Evolutionary conservation across 495 filamentous ascomycete genomes (phyloP).

Genomic region (Penicillium paxilli): DNA sequence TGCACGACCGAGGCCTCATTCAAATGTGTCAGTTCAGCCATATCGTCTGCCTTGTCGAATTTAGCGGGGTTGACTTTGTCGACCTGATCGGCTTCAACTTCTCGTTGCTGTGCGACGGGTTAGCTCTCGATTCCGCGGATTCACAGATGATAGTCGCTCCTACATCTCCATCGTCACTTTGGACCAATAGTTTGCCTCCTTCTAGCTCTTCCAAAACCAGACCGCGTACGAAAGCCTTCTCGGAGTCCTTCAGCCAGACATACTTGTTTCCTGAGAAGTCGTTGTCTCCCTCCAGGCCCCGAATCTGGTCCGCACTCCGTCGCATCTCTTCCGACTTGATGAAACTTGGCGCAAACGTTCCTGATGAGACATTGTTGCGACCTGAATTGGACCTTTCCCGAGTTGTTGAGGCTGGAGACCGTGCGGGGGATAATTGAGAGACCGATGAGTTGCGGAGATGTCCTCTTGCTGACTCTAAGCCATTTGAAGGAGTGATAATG

Average conservation of each 20-base stretch:
- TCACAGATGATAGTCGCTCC: too few species aligned
- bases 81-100: conserved; percentile 78
- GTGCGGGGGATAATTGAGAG: conserved; percentile 43
- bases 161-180: conserved; percentile 93
- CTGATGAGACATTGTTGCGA: conserved; percentile 54
- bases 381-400: conserved; percentile 61
- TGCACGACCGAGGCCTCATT: conserved; percentile 98
- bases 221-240: conserved; percentile 86
- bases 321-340: conserved; percentile 81
- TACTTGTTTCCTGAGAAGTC: conserved; percentile 99
- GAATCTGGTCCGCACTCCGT: conserved; percentile 64
- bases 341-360: conserved; percentile 93
- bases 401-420: conserved; percentile 23
- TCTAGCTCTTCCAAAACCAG: conserved; percentile 83
- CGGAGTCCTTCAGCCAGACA: conserved; percentile 89
- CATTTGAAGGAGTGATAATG: conserved; percentile 58
- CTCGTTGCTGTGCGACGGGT: conserved; percentile 65
- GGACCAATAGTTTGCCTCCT: conserved; percentile 69
- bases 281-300: conserved; percentile 87
- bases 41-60: conserved; percentile 98
- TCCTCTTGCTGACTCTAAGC: conserved; percentile 36
- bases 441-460: conserved; percentile 58
- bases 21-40: conserved; percentile 96
- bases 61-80: conserved; percentile 99
- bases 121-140: conserved; percentile 14